A percentile compares a stretch with the other conserved stretches of the same genome.
phyloP scores from a whole-genome alignment of 2,329 filamentous ascomycete genomes.

The Didymella sp. region DNA sequence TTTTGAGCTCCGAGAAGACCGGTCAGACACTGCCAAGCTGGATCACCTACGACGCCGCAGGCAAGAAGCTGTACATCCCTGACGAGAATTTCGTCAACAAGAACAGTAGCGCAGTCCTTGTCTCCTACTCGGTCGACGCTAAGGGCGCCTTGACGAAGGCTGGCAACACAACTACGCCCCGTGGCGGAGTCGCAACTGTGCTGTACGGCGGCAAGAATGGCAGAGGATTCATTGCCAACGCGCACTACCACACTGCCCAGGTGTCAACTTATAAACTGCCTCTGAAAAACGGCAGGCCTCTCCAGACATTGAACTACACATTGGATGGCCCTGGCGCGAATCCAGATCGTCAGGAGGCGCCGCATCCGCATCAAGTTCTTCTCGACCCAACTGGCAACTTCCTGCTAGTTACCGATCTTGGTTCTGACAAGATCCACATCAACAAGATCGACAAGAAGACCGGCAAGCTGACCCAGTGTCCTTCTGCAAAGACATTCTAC shows the following conservation, averaged over 20 bases:
- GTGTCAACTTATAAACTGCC: slow-evolving; percentile 48
- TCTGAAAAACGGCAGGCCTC: slow-evolving; percentile 35
- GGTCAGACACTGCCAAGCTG: slow-evolving; percentile 41
- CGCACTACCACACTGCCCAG: slow-evolving; percentile 45
- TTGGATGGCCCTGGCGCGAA: slow-evolving; percentile 52
- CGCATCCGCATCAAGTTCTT: slow-evolving; percentile 63
- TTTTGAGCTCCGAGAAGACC: slow-evolving; percentile 31
- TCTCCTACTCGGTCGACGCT: slow-evolving; percentile 36
- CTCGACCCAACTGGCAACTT: slow-evolving; percentile 60
- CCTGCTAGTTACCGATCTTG: slow-evolving; percentile 61
- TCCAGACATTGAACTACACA: slow-evolving; percentile 42
- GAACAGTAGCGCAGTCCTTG: slow-evolving; percentile 26
- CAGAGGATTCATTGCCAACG: slow-evolving; percentile 41
- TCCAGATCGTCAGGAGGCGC: slow-evolving; percentile 59
- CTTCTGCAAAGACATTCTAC: slow-evolving; percentile 51
- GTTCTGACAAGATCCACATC: slow-evolving; percentile 62
- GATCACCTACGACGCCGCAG: slow-evolving; percentile 41
- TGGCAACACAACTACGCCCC: slow-evolving; percentile 35
- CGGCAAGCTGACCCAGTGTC: slow-evolving; percentile 57
- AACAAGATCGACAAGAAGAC: slow-evolving; percentile 58
- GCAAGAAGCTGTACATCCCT: slow-evolving; percentile 39
- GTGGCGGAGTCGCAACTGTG: slow-evolving; percentile 36
- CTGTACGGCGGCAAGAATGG: slow-evolving; percentile 44
- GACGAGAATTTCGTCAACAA: slow-evolving; percentile 35
- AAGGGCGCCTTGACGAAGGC: slow-evolving; percentile 35